Evolutionary conservation across 768 basidiomycete genomes (phyloP).

Genomic region (Mycena vulgaris): DNA sequence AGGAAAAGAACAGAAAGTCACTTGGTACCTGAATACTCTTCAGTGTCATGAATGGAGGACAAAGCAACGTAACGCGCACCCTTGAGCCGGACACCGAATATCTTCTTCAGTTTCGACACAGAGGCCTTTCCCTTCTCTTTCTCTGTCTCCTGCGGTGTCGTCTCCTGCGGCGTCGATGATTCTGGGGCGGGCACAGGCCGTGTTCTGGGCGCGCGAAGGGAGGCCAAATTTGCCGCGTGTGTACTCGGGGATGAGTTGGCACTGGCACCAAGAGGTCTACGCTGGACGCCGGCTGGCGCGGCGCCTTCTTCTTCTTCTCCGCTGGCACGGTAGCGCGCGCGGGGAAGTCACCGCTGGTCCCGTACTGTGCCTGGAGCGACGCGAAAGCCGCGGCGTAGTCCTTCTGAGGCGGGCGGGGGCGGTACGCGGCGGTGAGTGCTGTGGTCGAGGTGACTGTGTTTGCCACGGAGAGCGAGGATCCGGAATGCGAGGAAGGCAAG

Average conservation of each 20-base stretch:
- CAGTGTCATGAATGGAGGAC: too few relatives aligned
- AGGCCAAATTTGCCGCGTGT: too few relatives aligned
- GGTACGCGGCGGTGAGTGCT: slow-evolving; percentile 35
- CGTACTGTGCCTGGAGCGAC: slow-evolving; percentile 54
- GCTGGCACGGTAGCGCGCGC: slow-evolving; percentile 43
- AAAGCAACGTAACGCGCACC: not conserved
- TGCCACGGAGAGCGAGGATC: slow-evolving; percentile 17
- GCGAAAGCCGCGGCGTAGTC: slow-evolving; percentile 56
- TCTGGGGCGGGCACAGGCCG: not conserved
- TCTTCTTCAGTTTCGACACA: slow-evolving; percentile 13
- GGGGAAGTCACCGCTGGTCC: slow-evolving; percentile 48
- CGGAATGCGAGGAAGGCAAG: slow-evolving; percentile 31
- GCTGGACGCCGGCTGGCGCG: slow-evolving; percentile 1
- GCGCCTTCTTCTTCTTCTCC: slow-evolving; percentile 20
- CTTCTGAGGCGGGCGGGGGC: slow-evolving; percentile 45
- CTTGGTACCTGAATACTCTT: too few relatives aligned
- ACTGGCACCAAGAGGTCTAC: not conserved
- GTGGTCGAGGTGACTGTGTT: slow-evolving; percentile 43
- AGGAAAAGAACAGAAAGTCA: too few relatives aligned
- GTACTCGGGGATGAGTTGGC: not conserved
- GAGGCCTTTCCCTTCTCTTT: not conserved
- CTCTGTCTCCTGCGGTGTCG: not conserved
- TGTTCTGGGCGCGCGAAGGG: not conserved
- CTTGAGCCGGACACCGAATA: slow-evolving; percentile 5
- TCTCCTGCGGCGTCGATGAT: not conserved